These are phyloP conservation scores for Entonaema liquescens DNA, from an alignment of 495 filamentous ascomycete genomes.

Conservation along the genomic window DNA sequence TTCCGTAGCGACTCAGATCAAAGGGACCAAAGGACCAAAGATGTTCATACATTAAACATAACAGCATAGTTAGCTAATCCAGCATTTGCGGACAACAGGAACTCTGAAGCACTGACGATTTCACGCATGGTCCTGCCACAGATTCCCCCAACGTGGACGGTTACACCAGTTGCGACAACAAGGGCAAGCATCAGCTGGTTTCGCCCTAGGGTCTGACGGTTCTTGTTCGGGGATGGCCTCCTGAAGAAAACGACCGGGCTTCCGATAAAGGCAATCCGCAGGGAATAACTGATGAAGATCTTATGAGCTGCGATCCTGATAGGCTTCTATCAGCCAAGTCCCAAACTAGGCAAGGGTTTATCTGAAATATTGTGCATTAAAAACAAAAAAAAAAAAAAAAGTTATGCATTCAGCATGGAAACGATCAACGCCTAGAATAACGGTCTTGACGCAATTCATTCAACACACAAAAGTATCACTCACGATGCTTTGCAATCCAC, in stretches of 20 bases:
- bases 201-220: slow-evolving; percentile 41
- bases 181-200: slow-evolving; percentile 44
- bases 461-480: slow-evolving; percentile 2
- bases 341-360: slow-evolving; percentile 21
- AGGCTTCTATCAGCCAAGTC: slow-evolving; percentile 39
- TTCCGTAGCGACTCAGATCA: slow-evolving; percentile 9
- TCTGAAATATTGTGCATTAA: slow-evolving; percentile 33
- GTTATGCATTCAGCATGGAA: slow-evolving; percentile 37
- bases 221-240: slow-evolving; percentile 39
- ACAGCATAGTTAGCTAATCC: slow-evolving; percentile 25
- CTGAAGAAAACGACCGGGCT: slow-evolving; percentile 36
- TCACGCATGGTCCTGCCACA: slow-evolving; percentile 24
- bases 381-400: slow-evolving; percentile 5
- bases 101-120: slow-evolving; percentile 31
- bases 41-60: background rate
- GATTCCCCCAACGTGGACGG: slow-evolving; percentile 32
- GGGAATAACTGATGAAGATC: slow-evolving; percentile 37
- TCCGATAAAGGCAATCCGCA: slow-evolving; percentile 41
- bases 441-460: slow-evolving; percentile 6
- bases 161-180: slow-evolving; percentile 44
- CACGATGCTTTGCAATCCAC: slow-evolving; percentile 25
- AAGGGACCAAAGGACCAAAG: background rate
- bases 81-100: slow-evolving; percentile 8
- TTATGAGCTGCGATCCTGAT: slow-evolving; percentile 36
- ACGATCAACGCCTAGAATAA: slow-evolving; percentile 22